Evolutionary conservation across 2,329 filamentous ascomycete species (phyloP), one percentile per base, ranked within the genome.

Genomic region (Penicillium freii): DNA sequence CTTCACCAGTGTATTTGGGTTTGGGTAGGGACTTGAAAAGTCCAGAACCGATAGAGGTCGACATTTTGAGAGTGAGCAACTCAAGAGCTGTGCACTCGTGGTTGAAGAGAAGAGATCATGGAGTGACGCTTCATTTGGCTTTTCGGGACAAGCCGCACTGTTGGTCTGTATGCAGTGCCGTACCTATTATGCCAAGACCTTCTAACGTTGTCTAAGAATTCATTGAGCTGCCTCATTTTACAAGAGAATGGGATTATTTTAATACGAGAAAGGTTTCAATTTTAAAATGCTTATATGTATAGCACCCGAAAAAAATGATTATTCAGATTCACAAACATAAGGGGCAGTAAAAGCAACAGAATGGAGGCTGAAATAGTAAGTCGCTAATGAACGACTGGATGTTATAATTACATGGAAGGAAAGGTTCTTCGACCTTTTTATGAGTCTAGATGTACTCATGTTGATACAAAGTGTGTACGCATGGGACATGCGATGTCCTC

Each of bases 1-100:
- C 87, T 72, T 96, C 91, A 66, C 90, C 92, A 5, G 88, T 91
- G 72, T 97, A 96, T 77, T 90, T 93, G 17, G 93, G 92, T 73
- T 92, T 92, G 4, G 93, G 93, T 43, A 97, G 82, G 56, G 90
- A 87, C 71, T 87, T 86, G 62, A 91, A 86, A 43, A 97, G 83
- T 57, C 91, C 90, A 58, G 85, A 82, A 64, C 83, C 83, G 70
- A 90, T 81, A 58, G 86, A 87, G 58, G 86, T 79, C 17, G 54
- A 57, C 87, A 90, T 90, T 62, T 56, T 68, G 51, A 58, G 49
- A 62, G 51, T 51, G 61, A 42, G 52, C 56, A 53, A 59, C 57
- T 50, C 43, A 51, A 58, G 57, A 53, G 57, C 56, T 58, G 39
- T 56, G 57, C 57, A 64, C 62, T 64, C 46, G 45, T 43, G 44